A percentile compares a stretch with the other conserved stretches of the same genome.
These are phyloP conservation scores for Pleurotus giganteus DNA, from an alignment of 768 basidiomycete genomes.

Conservation along the genomic window DNA sequence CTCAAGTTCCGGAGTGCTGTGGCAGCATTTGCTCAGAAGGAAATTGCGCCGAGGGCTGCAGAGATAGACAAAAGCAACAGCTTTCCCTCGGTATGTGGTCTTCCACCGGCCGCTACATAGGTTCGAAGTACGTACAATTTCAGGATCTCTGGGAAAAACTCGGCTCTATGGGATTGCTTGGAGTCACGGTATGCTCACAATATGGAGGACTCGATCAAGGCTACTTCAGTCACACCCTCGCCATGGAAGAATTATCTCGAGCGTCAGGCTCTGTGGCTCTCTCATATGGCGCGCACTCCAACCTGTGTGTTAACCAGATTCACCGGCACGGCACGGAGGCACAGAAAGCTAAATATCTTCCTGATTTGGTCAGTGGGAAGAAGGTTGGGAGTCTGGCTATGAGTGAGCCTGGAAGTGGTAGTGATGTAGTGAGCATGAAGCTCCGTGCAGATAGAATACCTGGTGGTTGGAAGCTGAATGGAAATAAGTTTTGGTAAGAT, in stretches of 20 bases:
- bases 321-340: conserved; percentile 78
- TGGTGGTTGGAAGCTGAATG: conserved; percentile 80
- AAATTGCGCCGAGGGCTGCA: conserved; percentile 82
- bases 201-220: conserved; percentile 84
- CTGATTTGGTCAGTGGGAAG: conserved; percentile 73
- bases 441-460: conserved; percentile 75
- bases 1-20: conserved; percentile 79
- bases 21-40: conserved; percentile 74
- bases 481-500: conserved; percentile 89
- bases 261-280: conserved; percentile 92
- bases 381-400: conserved; percentile 91
- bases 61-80: conserved; percentile 85
- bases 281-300: conserved; percentile 91
- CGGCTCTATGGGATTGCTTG: conserved; percentile 90
- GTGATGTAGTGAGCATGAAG: conserved; percentile 95
- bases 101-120: conserved; percentile 1
- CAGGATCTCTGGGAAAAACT: conserved; percentile 89
- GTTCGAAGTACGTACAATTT: conserved; percentile 6
- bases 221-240: conserved; percentile 85
- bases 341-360: conserved; percentile 85
- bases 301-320: conserved; percentile 86
- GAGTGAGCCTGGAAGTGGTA: conserved; percentile 90
- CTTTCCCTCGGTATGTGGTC: conserved; percentile 62
- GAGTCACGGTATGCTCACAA: conserved; percentile 76
- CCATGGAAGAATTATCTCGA: conserved; percentile 91